Base-by-base conservation (phyloP, 78 protist species). In the Creolimax fragrantissima region DNA sequence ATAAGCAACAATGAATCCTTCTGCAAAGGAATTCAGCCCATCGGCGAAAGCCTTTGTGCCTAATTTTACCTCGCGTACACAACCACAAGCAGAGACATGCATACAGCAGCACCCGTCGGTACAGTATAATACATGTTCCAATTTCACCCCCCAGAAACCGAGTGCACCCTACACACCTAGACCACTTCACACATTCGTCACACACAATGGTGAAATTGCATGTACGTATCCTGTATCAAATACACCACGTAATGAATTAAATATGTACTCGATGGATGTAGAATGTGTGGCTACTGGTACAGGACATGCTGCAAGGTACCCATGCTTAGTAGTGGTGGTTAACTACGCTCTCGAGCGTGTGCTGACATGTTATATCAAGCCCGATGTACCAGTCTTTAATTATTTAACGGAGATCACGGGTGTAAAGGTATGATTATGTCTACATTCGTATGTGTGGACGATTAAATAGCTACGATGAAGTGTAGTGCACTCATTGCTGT, bases 201-300 rank as follows among this genome's bases (percentile, higher is more conserved):
- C 74, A 24, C 74, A 58, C 24, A 58, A 58, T 24, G 74, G 74
- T 32, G 1, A 58, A 17, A 58, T 58, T 32, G 74, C 24, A 58
- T 58, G 39, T 58, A 58, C 74, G 24, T 83, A 83, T 41, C 86
- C 86, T 24, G 86, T 83, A 41, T 35, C 42, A 6, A 5, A 32
- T 6, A 24, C 35, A 41, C 86, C 86, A 6, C 7, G 86, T 6
- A 24, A 83, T 6, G 5, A 24, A 0, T 41, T 6, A 24, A 83
- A 41, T 0, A 24, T 83, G 2, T 83, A 39, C 86, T 35, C 42
- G 7, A 35, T 83, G 86, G 86, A 83, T 24, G 86, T 83, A 6
- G 86, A 83, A 41, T 83, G 86, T 83, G 86, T 83, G 7, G 86
- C 86, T 83, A 83, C 86, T 35, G 86, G 86, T 6, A 6, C 86